Percentiles rank a stretch among this genome's conserved stretches.
These are phyloP conservation scores for Neofusicoccum kwambonambiense DNA, from an alignment of 2,329 filamentous ascomycete genomes.

Conservation along the genomic window DNA sequence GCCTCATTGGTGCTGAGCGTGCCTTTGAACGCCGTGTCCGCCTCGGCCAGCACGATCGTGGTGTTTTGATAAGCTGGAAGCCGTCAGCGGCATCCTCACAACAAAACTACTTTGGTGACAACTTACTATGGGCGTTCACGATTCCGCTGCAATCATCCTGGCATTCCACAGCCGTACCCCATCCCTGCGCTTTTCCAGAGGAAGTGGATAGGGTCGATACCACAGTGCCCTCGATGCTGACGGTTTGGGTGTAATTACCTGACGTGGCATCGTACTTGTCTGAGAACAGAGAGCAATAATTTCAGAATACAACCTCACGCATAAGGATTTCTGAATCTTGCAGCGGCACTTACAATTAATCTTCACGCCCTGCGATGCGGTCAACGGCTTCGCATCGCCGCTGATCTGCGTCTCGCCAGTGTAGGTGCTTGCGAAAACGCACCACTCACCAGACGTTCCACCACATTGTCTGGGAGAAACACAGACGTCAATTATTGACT, in stretches of 20 bases:
- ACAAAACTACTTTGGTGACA: conserved; percentile 9
- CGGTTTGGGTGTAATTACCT: conserved; percentile 43
- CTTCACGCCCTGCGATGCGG: conserved; percentile 33
- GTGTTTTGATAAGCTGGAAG: conserved; percentile 28
- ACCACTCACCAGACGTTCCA: conserved; percentile 35
- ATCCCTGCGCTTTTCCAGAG: conserved; percentile 43
- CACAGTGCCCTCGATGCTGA: conserved; percentile 36
- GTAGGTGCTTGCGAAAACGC: conserved; percentile 41
- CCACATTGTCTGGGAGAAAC: not conserved
- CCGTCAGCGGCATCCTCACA: not conserved
- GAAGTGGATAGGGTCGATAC: conserved; percentile 48
- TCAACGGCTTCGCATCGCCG: conserved; percentile 30
- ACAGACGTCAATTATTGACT: not conserved
- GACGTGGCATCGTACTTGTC: conserved; percentile 41
- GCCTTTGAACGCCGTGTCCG: conserved; percentile 41
- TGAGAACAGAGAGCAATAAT: not conserved
- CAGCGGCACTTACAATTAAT: conserved; percentile 34
- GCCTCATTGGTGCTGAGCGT: conserved; percentile 39
- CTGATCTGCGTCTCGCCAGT: conserved; percentile 31
- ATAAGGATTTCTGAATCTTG: no score
- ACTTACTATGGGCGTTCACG: conserved; percentile 38
- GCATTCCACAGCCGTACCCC: conserved; percentile 46
- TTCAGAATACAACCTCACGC: no score
- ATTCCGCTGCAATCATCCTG: conserved; percentile 41
- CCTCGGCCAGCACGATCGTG: conserved; percentile 33